Evolutionary conservation across 2,329 filamentous ascomycete genomes (phyloP), one percentile per base, ranked within the genome.

Genomic region (Periconia macrospinosa): DNA sequence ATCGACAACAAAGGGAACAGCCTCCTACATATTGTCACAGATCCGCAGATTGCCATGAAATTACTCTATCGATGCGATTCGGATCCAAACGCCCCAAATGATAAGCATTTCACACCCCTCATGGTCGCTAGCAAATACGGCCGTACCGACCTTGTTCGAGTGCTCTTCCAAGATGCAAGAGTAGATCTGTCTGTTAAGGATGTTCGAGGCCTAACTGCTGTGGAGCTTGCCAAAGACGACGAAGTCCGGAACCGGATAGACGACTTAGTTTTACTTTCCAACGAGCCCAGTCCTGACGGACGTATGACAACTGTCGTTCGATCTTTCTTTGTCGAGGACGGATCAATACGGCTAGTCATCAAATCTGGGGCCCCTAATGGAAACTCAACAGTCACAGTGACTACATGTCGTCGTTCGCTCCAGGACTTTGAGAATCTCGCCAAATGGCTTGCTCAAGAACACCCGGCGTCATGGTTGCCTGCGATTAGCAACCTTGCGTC

Each of bases 71-170:
- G 88, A 55, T 96, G 92, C 74, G 94, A 99, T 62, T 89, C 92
- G n/a, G 92, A 99, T 68, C 90, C 93, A 51, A 99, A 99, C 74
- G 92, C 93, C 9, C 89, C 88, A 9, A 99, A 99, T 68, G 92
- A 97, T 64, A 96, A 91, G 76, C 88, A 86, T 45, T 97, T 99
- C 69, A 99, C 95, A 0, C 88, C 94, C 1, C 80, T 99, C 52
- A 99, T 99, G 94, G 89, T 99, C 57, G 93, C 93, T 8, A 97
- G 93, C 82, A 99, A 99, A 73, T 99, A 97, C 69, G 94, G 94
- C 33, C 86, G 94, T 57, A 89, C 96, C 50, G 94, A 97, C 65
- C 91, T 96, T 80, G 93, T 99, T 17, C 83, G 92, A 54, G 87
- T 88, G 10, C 81, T 99, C 6, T 97, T 96, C 72, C 84, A 88